Evolutionary conservation across 2,329 filamentous ascomycete genomes (phyloP), one percentile per base, ranked within the genome.

Genomic region (Didymella segeticola): DNA sequence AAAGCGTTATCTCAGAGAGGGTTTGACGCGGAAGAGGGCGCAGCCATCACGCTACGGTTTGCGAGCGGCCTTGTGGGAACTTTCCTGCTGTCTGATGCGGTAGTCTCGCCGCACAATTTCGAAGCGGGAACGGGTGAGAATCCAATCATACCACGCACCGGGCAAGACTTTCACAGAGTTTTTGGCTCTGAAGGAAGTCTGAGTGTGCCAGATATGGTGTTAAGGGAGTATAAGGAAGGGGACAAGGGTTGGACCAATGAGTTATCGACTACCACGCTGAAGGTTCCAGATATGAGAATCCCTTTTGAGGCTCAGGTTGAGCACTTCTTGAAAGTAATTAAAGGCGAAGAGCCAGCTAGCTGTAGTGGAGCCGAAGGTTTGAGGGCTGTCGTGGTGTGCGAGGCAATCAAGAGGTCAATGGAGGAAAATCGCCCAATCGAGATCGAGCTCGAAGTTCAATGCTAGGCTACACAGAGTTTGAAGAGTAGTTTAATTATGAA

Each of bases 381-480:
- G 14, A 47, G 34, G 26, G 43, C 34, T 30, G 25, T 47, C 8
- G 9, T 47, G 3, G 33, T 47, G 11, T 47, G 43, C 5, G 25
- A 39, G 19, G 43, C 34, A 4, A 29, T 47, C 23, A 47, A 47
- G n/a, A 30, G 3, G 43, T 47, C 43, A 15, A 47, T 47, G 34
- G 23, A 31, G 26, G 43, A 47, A 11, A 10, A 19, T 19, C 12
- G 19, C 4, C 43, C 43, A 7, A 15, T 47, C 2, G 34, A 47
- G 9, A 39, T 39, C 2, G 17, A 19, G 3, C 6, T 5, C 6
- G 30, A 17, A 15, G 14, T 5, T n/a, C 9, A 17, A 5, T 10
- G 3, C 9, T 33, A 17, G 30, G 5, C 9, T 33, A 33, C 15
- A 17, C 14, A 3, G 15, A 6, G 30, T 10, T 10, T 5, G 10